phyloP scores from a whole-genome alignment of 2,329 filamentous ascomycete species.

The Dendrostoma leiphaemia region DNA sequence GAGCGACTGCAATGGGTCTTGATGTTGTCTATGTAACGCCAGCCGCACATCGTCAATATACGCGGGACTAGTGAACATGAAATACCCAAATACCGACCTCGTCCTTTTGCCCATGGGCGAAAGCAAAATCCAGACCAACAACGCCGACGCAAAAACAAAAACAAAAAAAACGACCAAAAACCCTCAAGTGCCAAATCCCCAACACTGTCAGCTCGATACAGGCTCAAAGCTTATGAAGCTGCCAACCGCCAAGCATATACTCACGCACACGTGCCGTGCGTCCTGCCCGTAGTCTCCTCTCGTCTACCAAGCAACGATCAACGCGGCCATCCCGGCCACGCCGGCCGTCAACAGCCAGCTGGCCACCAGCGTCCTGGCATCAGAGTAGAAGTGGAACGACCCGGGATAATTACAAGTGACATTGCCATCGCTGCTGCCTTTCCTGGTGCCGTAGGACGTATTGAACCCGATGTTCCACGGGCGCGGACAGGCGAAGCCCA shows the following conservation, averaged over 20 bases:
- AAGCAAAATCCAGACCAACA: not conserved
- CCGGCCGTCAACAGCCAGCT: conserved; percentile 23
- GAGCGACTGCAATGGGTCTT: not conserved
- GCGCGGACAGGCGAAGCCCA: conserved; percentile 74
- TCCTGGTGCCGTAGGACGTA: conserved; percentile 42
- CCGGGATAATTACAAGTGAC: conserved; percentile 61
- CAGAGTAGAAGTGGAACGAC: conserved; percentile 49
- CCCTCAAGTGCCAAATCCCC: no score
- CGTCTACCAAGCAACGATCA: conserved; percentile 3
- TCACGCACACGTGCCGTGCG: not conserved
- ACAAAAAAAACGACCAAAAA: no score
- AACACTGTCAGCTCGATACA: no score
- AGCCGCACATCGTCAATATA: not conserved
- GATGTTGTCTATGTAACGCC: not conserved
- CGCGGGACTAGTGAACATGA: not conserved
- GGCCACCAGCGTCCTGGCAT: conserved; percentile 21
- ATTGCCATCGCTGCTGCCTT: conserved; percentile 19
- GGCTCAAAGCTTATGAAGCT: no score
- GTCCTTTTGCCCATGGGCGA: not conserved
- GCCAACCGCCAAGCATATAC: not conserved
- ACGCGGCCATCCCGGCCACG: not conserved
- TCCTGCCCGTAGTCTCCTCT: no score
- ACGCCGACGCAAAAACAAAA: not conserved
- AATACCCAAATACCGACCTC: not conserved
- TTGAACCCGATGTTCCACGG: conserved; percentile 39